phyloP scores from a whole-genome alignment of 1,284 basidiomycete genomes.

The Ustilago hordei region DNA sequence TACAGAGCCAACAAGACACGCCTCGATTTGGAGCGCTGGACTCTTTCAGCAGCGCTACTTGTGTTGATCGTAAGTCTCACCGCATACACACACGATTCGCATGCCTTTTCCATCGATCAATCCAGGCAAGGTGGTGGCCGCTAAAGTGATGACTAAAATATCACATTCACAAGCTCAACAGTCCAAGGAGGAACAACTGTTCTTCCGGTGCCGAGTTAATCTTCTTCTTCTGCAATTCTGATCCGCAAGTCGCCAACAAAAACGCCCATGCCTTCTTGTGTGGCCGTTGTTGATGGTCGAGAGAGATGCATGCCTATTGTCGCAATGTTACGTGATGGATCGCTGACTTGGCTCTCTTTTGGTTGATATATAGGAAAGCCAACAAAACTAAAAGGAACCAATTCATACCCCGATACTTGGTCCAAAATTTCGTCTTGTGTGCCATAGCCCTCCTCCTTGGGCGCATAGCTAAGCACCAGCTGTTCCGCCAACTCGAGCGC shows the following conservation, averaged over 20 bases:
- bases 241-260: not conserved
- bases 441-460: no score
- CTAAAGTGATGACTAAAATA: conserved; percentile 49
- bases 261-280: not conserved
- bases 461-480: no score
- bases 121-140: not conserved
- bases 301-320: not conserved
- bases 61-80: conserved; percentile 8
- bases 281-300: not conserved
- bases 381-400: no score
- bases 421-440: no score
- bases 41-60: not conserved
- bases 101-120: not conserved
- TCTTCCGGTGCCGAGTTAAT: conserved; percentile 45
- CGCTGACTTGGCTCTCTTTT: no score
- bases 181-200: conserved; percentile 26
- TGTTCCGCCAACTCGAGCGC: no score
- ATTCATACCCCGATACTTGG: no score
- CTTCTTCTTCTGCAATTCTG: conserved; percentile 62
- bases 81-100: not conserved
- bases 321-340: no score
- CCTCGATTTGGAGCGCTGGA: not conserved
- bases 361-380: no score
- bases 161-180: conserved; percentile 61
- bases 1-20: not conserved